A percentile compares a stretch with the other conserved stretches of the same genome.
Conservation (phyloP, 1,284 basidiomycete species). For the Boletus sp. region DNA sequence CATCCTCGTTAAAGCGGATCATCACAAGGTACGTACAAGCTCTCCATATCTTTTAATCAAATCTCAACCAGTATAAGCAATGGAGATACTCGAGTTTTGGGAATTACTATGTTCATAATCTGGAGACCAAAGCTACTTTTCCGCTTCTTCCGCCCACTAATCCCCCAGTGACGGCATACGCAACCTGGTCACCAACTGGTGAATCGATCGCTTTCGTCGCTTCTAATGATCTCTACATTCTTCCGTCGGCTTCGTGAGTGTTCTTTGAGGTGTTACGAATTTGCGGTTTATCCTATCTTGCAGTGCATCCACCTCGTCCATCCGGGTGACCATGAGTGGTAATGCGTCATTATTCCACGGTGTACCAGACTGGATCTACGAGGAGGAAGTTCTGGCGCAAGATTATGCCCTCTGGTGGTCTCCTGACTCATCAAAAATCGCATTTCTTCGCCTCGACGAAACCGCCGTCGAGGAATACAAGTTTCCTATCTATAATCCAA, state of each 20-base stretch:
- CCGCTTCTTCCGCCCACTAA: constrained; percentile 63
- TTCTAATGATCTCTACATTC: constrained; percentile 80
- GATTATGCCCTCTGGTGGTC: constrained; percentile 90
- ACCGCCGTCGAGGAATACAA: constrained; percentile 80
- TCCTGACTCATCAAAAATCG: constrained; percentile 75
- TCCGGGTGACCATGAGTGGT: constrained; percentile 81
- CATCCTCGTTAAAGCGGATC: constrained; percentile 74
- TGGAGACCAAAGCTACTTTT: constrained; percentile 56
- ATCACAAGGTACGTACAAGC: constrained; percentile 53
- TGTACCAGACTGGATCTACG: constrained; percentile 96
- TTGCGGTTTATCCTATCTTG: constrained; percentile 6
- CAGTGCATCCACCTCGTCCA: constrained; percentile 45
- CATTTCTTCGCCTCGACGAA: constrained; percentile 88
- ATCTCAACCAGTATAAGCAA: constrained; percentile 49
- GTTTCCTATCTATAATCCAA: constrained; percentile 90
- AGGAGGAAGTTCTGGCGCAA: constrained; percentile 82
- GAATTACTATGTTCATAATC: constrained; percentile 83
- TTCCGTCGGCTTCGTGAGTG: constrained; percentile 57
- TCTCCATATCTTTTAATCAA: not conserved
- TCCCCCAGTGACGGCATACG: constrained; percentile 72
- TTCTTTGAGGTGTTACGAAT: not conserved
- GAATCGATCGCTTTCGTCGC: constrained; percentile 79
- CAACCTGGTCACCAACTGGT: constrained; percentile 82
- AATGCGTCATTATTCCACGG: constrained; percentile 88
- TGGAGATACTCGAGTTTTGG: constrained; percentile 89